phyloP scores from a whole-genome alignment of 305 asterid species.

The Fraxinus greggii region DNA sequence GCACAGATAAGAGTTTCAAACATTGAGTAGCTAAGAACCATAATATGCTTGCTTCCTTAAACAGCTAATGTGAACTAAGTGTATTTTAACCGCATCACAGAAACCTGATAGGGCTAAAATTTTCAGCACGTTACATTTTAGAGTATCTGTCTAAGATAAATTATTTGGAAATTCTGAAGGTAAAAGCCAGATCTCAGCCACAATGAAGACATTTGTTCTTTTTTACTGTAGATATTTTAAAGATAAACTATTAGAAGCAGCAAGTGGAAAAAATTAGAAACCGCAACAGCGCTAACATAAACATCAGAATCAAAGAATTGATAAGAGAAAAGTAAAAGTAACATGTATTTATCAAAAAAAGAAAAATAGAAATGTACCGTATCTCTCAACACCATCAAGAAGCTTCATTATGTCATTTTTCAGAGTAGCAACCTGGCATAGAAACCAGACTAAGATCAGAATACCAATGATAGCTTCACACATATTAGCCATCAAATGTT shows the following conservation, averaged over 20 bases:
- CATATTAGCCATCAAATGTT: slow-evolving; percentile 9
- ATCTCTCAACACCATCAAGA: slow-evolving; percentile 78
- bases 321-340: not conserved
- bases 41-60: not conserved
- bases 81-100: not conserved
- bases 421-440: slow-evolving; percentile 61
- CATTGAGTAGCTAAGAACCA: slow-evolving; percentile 8
- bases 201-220: slow-evolving; percentile 4
- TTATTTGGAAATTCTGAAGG: not conserved
- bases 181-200: slow-evolving; percentile 8
- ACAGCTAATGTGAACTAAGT: not conserved
- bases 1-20: not conserved
- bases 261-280: not conserved
- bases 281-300: not conserved
- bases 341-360: not conserved
- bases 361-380: slow-evolving; percentile 44
- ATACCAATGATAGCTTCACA: slow-evolving; percentile 14
- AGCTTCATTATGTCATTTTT: slow-evolving; percentile 77
- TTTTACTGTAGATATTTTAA: not conserved
- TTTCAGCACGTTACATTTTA: not conserved
- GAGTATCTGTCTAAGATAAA: not conserved
- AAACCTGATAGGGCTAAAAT: not conserved
- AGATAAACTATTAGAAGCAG: not conserved
- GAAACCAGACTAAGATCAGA: slow-evolving; percentile 29
- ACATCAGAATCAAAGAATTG: slow-evolving; percentile 1